phyloP scores from a whole-genome alignment of 139 green algal genomes.

The Klebsormidium nitens region DNA sequence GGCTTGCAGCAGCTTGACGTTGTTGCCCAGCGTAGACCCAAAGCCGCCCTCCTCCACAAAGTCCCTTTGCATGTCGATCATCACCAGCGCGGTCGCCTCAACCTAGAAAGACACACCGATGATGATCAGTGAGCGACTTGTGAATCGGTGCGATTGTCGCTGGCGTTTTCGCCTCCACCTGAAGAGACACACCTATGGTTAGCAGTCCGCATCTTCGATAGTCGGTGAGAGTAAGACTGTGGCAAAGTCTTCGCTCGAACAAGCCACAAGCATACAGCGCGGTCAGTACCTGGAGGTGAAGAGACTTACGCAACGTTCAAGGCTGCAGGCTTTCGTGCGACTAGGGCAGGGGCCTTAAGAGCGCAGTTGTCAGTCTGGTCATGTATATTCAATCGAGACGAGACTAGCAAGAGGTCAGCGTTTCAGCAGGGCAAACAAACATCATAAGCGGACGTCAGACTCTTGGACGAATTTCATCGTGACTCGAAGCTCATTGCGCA shows the following conservation, averaged over 20 bases:
- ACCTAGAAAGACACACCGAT: conserved; percentile 4
- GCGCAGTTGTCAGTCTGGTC: too few species aligned
- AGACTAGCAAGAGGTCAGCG: too few species aligned
- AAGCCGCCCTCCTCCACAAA: conserved; percentile 59
- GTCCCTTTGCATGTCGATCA: conserved; percentile 69
- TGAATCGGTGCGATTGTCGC: not conserved
- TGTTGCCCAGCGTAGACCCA: conserved; percentile 54
- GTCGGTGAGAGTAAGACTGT: not conserved
- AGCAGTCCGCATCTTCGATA: not conserved
- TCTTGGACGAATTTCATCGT: too few species aligned
- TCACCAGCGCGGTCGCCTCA: conserved; percentile 45
- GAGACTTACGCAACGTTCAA: too few species aligned
- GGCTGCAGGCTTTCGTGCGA: too few species aligned
- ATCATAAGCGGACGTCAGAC: too few species aligned
- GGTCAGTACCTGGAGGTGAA: too few species aligned
- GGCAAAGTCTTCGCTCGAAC: not conserved
- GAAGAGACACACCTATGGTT: not conserved
- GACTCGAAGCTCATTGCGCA: too few species aligned
- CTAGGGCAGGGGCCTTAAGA: too few species aligned
- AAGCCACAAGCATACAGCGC: not conserved
- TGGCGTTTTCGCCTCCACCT: not conserved
- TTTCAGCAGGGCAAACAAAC: too few species aligned
- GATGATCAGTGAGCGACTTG: not conserved
- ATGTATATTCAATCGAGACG: too few species aligned
- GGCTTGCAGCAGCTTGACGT: conserved; percentile 43